Conservation (phyloP, 2,329 filamentous ascomycete genomes). For the Monilinia laxa region DNA sequence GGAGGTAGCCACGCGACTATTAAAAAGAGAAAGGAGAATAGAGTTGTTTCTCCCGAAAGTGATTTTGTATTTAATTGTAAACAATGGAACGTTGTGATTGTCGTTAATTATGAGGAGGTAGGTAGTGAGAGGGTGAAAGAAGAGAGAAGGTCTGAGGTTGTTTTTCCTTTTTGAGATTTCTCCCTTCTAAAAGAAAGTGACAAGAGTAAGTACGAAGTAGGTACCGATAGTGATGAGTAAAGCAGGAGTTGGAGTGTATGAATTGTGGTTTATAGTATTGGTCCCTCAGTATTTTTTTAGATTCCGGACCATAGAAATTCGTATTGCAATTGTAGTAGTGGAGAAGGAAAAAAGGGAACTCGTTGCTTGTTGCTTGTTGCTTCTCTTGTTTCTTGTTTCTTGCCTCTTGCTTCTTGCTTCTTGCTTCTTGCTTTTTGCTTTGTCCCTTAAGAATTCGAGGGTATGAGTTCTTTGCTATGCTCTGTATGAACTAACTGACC, state of each 20-base stretch:
- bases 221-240: constrained; percentile 1
- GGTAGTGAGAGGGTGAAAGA: neutral
- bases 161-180: constrained; percentile 6
- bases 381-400: too few species aligned
- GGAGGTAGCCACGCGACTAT: constrained; percentile 23
- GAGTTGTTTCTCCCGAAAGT: neutral
- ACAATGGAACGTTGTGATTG: constrained; percentile 12
- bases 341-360: constrained; percentile 10
- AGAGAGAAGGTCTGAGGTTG: neutral
- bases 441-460: neutral
- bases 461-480: neutral
- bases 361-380: constrained; percentile 3
- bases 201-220: neutral
- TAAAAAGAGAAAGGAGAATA: neutral
- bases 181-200: constrained; percentile 11
- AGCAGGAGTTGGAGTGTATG: neutral
- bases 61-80: constrained; percentile 7
- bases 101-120: constrained; percentile 5
- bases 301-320: constrained; percentile 21
- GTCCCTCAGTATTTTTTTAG: constrained; percentile 15
- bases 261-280: neutral
- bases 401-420: too few species aligned
- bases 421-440: too few species aligned
- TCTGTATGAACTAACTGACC: neutral
- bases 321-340: constrained; percentile 19